Evolutionary conservation across 129 eudicot genomes (phyloP).

Genomic region (Smallanthus sonchifolius): DNA sequence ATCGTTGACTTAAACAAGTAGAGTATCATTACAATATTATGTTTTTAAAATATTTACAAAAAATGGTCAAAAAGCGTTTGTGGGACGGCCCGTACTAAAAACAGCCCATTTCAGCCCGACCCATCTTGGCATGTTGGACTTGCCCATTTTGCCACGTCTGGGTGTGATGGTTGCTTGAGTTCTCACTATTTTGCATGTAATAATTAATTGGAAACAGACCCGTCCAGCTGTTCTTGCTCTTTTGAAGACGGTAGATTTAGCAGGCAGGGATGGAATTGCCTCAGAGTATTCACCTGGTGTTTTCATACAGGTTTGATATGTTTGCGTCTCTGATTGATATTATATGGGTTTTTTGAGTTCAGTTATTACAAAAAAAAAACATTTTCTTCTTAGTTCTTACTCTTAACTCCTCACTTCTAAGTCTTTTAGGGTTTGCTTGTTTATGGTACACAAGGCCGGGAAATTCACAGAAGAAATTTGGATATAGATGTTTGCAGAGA

Average conservation of each 20-base stretch:
- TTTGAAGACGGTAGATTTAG: slow-evolving; percentile 69
- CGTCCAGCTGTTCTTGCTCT: slow-evolving; percentile 70
- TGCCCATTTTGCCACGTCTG: neutral
- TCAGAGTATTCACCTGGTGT: slow-evolving; percentile 90
- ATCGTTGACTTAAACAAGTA: neutral
- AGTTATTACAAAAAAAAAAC: neutral
- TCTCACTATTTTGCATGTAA: slow-evolving; percentile 3
- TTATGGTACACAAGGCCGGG: slow-evolving; percentile 85
- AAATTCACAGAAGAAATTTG: slow-evolving; percentile 69
- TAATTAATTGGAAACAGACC: slow-evolving; percentile 43
- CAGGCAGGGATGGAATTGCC: slow-evolving; percentile 72
- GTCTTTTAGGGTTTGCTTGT: slow-evolving; percentile 84
- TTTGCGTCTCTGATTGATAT: neutral
- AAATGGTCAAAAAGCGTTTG: neutral
- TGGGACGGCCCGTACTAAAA: neutral
- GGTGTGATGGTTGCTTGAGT: neutral
- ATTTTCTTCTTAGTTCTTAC: neutral
- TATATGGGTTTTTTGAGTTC: neutral
- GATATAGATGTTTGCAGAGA: slow-evolving; percentile 68
- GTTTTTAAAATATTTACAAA: neutral
- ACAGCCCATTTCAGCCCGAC: neutral
- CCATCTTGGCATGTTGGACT: neutral
- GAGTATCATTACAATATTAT: neutral
- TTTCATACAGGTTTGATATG: slow-evolving; percentile 63
- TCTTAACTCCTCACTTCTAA: slow-evolving; percentile 6